These are phyloP conservation scores for Tolypocladium ovalisporum DNA, from an alignment of 2,329 filamentous ascomycete genomes.

Conservation along the genomic window DNA sequence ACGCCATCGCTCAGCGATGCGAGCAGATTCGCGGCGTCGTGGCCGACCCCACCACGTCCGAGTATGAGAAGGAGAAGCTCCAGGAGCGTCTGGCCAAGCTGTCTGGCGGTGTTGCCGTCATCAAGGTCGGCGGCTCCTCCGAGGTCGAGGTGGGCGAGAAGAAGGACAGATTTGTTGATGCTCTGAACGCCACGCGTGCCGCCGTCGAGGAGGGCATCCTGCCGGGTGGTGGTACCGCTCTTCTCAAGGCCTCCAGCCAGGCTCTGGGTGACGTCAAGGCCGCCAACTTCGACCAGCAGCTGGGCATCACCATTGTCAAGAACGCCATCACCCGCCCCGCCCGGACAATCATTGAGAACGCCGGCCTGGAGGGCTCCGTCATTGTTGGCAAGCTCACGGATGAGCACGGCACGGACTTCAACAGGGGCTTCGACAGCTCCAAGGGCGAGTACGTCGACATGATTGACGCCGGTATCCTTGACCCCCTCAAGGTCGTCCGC, in stretches of 20 bases:
- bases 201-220: constrained; percentile 99
- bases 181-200: constrained; percentile 92
- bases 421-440: constrained; percentile 93
- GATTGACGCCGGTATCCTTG: constrained; percentile 92
- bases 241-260: constrained; percentile 93
- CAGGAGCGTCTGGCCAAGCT: constrained; percentile 99
- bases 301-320: constrained; percentile 96
- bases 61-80: constrained; percentile 99
- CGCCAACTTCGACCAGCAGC: constrained; percentile 97
- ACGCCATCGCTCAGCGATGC: constrained; percentile 84
- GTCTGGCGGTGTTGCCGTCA: constrained; percentile 96
- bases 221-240: constrained; percentile 92
- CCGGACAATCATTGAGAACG: constrained; percentile 94
- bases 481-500: constrained; percentile 98
- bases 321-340: constrained; percentile 94
- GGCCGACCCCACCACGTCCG: constrained; percentile 82
- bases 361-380: constrained; percentile 88
- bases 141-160: constrained; percentile 99
- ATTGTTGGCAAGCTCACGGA: constrained; percentile 97
- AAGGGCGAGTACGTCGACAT: constrained; percentile 99
- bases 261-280: constrained; percentile 75
- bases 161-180: constrained; percentile 99
- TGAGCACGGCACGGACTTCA: constrained; percentile 85
- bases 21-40: constrained; percentile 99
- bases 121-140: constrained; percentile 95